A percentile compares a stretch with the other conserved stretches of the same genome.
Evolutionary conservation across 225 moss, liverwort and hornwort genomes (phyloP).

Genomic region (Pseudoscleropodium purum): DNA sequence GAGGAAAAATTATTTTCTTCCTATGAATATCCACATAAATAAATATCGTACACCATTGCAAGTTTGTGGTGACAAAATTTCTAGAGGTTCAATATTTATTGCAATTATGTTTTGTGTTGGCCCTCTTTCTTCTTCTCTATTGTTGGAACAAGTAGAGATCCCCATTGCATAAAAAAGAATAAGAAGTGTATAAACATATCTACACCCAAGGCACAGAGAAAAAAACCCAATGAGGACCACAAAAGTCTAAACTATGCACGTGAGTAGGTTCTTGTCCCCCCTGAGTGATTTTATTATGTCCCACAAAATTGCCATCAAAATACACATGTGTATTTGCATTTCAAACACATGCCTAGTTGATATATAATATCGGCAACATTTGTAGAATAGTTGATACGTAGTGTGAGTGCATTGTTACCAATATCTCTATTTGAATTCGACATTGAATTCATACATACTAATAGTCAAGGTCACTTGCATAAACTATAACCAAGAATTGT

Average conservation of each 20-base stretch:
- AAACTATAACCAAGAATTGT: background rate
- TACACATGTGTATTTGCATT: background rate
- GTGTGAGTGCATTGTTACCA: too few species aligned
- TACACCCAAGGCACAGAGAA: rapidly evolving
- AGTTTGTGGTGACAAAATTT: background rate
- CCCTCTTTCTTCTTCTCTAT: background rate
- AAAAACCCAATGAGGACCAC: background rate
- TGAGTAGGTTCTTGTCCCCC: background rate
- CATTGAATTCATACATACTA: background rate
- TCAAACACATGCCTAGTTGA: too few species aligned
- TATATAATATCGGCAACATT: background rate
- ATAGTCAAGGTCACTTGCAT: background rate
- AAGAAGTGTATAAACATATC: background rate
- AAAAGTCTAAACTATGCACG: background rate
- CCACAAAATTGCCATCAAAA: background rate
- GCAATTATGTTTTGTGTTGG: background rate
- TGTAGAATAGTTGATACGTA: background rate
- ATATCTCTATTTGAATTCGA: background rate
- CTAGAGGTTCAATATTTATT: background rate
- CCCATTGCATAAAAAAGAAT: background rate
- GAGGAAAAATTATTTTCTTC: background rate
- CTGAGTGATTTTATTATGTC: background rate
- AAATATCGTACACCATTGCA: background rate
- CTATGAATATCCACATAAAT: background rate
- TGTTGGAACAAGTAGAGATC: background rate